Evolutionary conservation across 495 filamentous ascomycete species (phyloP).

Genomic region (Penicillium silybi): DNA sequence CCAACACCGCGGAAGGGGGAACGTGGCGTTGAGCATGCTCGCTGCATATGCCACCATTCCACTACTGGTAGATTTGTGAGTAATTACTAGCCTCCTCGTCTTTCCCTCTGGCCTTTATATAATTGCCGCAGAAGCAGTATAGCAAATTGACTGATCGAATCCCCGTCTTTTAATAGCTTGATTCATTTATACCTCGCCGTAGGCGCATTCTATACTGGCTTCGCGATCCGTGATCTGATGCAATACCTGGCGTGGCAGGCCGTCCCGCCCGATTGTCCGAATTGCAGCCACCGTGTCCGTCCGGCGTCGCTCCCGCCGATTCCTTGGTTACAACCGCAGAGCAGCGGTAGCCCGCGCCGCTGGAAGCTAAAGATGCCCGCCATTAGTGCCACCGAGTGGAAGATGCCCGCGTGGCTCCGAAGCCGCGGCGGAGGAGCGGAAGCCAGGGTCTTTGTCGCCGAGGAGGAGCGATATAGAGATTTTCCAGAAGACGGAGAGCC

Average conservation of each 20-base stretch:
- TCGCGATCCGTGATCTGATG: background rate
- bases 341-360: background rate
- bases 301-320: background rate
- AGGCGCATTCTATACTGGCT: background rate
- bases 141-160: background rate
- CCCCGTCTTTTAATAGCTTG: background rate
- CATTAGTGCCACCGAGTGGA: background rate
- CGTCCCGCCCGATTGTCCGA: background rate
- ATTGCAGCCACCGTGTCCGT: background rate
- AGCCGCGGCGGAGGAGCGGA: background rate
- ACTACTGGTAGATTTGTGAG: background rate
- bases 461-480: background rate
- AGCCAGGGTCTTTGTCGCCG: background rate
- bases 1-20: background rate
- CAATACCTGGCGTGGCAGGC: background rate
- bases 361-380: slow-evolving; percentile 1
- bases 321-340: background rate
- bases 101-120: background rate
- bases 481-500: background rate
- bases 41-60: background rate
- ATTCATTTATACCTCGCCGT: background rate
- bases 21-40: background rate
- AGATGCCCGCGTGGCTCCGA: background rate
- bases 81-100: background rate
- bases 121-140: background rate